A percentile compares a stretch with the other conserved stretches of the same genome.
Conservation (phyloP, 176 grass and related monocot genomes). For the Rhynchospora pubera region DNA sequence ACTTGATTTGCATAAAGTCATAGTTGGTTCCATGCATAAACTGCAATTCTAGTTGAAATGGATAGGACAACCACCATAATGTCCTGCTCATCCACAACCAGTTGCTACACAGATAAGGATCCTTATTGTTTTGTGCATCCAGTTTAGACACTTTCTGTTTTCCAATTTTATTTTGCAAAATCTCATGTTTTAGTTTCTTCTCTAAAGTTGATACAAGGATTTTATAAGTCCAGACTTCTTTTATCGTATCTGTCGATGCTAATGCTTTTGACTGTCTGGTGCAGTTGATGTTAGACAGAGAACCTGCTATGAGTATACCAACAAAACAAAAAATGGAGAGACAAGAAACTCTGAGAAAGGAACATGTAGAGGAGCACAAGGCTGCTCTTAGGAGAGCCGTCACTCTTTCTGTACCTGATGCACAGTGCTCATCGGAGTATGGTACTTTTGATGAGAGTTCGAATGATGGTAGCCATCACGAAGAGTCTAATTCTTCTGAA, state of each 20-base stretch:
- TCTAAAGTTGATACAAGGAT: background rate
- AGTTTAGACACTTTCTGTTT: background rate
- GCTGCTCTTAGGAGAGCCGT: slow-evolving; percentile 58
- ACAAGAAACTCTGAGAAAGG: slow-evolving; percentile 57
- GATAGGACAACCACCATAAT: background rate
- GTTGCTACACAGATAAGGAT: too few relatives aligned
- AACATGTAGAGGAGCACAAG: slow-evolving; percentile 71
- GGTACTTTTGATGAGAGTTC: slow-evolving; percentile 50
- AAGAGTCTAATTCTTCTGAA: slow-evolving; percentile 9
- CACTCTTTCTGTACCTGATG: slow-evolving; percentile 62
- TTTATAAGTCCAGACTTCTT: background rate
- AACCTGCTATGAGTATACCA: slow-evolving; percentile 45
- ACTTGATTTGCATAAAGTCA: background rate
- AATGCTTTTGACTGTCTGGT: background rate
- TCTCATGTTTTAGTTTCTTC: background rate
- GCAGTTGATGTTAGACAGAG: slow-evolving; percentile 70
- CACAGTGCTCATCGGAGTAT: slow-evolving; percentile 35
- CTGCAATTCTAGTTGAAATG: background rate
- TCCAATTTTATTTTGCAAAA: background rate
- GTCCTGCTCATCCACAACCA: background rate
- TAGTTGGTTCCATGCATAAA: background rate
- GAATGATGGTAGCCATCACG: background rate
- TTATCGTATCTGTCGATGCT: background rate
- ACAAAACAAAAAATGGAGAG: slow-evolving; percentile 79
- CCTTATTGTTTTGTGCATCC: background rate